phyloP scores from a whole-genome alignment of 257 asterid genomes.

The Salvia splendens region DNA sequence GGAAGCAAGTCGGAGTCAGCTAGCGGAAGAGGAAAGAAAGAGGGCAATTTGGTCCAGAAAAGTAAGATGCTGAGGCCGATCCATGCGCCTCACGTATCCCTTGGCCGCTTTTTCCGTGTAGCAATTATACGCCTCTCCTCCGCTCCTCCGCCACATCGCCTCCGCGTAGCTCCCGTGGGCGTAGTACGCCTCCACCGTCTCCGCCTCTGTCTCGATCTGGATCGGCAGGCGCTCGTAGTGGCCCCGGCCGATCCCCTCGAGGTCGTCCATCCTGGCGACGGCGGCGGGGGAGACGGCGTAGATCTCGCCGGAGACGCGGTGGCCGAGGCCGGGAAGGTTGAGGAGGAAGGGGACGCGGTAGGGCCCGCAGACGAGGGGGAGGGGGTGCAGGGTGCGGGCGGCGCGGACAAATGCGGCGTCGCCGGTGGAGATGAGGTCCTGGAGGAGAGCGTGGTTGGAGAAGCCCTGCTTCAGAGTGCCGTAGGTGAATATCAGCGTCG shows the following conservation, averaged over 20 bases:
- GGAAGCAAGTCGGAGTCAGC: no score
- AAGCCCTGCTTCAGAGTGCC: conserved; percentile 81
- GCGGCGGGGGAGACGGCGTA: conserved; percentile 61
- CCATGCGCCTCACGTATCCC: conserved; percentile 69
- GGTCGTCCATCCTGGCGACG: conserved; percentile 63
- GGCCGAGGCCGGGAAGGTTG: conserved; percentile 62
- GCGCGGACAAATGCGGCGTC: conserved; percentile 63
- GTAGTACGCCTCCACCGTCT: conserved; percentile 48
- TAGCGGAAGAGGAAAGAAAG: conserved; percentile 40
- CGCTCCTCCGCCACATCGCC: conserved; percentile 73
- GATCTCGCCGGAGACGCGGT: conserved; percentile 67
- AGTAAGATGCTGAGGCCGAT: conserved; percentile 59
- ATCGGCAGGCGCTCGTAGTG: conserved; percentile 78
- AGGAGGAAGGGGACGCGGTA: conserved; percentile 84
- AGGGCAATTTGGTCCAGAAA: conserved; percentile 65
- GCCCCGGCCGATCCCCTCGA: conserved; percentile 58
- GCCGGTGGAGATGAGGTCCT: conserved; percentile 59
- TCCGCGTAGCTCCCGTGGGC: conserved; percentile 74
- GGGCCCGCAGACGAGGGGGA: conserved; percentile 87
- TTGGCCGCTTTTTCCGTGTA: conserved; percentile 63
- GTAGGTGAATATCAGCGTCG: conserved; percentile 60
- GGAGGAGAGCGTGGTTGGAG: conserved; percentile 73
- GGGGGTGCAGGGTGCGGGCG: conserved; percentile 45
- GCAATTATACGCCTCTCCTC: conserved; percentile 54
- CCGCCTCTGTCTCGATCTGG: conserved; percentile 19